Conservation (phyloP, 345 rosid genomes). For the Ceriops zippeliana region DNA sequence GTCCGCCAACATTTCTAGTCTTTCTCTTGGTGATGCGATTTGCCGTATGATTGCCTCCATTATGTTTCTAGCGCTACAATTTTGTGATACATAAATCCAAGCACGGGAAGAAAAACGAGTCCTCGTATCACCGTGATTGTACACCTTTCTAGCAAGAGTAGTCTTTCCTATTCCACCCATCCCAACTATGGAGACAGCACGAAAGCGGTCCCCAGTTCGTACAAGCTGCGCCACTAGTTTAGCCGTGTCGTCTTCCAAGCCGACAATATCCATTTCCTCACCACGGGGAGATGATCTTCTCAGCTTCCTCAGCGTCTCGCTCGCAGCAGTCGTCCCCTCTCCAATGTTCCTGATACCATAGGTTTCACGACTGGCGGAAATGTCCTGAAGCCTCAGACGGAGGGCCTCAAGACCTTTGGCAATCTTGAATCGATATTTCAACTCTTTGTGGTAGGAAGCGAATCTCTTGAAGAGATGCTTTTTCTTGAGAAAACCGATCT, state of each 20-base stretch:
- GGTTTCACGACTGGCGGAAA: constrained; percentile 21
- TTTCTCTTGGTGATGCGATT: constrained; percentile 7
- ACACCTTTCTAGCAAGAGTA: constrained; percentile 27
- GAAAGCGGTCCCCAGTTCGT: constrained; percentile 14
- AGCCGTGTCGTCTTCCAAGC: constrained; percentile 22
- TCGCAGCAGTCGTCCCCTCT: constrained; percentile 10
- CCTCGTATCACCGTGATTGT: constrained; percentile 16
- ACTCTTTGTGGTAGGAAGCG: constrained; percentile 2
- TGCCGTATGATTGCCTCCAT: constrained; percentile 22
- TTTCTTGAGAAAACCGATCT: constrained; percentile 17
- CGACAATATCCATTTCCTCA: constrained; percentile 23
- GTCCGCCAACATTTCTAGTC: constrained; percentile 9
- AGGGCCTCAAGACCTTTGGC: constrained; percentile 5
- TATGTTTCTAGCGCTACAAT: constrained; percentile 10
- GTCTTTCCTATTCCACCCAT: constrained; percentile 36
- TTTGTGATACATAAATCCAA: constrained; percentile 28
- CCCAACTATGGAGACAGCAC: constrained; percentile 26
- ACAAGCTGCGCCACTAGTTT: constrained; percentile 18
- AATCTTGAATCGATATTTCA: constrained; percentile 17
- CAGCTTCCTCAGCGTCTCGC: constrained; percentile 15
- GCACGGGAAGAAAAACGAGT: constrained; percentile 22
- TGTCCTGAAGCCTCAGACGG: constrained; percentile 14
- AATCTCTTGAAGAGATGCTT: constrained; percentile 12
- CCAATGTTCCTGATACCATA: constrained; percentile 22
- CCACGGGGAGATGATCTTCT: constrained; percentile 27